Conservation (phyloP, 192 early-diverging fungal species). For the Funneliformis geosporum region DNA sequence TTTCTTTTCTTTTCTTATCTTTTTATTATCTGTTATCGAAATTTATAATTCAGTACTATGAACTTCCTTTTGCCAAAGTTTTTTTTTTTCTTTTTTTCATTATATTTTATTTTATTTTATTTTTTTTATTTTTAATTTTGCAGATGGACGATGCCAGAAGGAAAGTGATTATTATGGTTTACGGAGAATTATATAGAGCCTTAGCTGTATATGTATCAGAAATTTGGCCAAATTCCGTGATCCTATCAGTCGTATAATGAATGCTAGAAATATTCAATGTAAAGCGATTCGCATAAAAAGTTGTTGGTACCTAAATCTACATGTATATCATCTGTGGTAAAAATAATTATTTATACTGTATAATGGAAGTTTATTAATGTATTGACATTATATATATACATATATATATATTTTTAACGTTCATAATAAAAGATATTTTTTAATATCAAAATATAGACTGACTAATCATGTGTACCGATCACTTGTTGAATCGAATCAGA, state of each 20-base stretch:
- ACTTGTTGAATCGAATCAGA: no score
- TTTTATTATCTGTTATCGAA: neutral
- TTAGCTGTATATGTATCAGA: neutral
- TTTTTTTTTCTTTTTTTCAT: neutral
- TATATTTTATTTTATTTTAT: neutral
- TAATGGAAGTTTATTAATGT: no score
- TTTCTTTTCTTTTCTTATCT: neutral
- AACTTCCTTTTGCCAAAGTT: neutral
- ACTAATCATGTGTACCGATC: no score
- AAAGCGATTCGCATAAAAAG: no score
- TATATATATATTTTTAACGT: no score
- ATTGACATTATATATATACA: no score
- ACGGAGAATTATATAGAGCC: neutral
- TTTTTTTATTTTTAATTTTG: neutral
- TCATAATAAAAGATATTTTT: no score
- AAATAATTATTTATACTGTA: no score
- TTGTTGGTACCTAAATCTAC: no score
- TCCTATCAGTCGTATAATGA: neutral
- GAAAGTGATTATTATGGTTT: neutral
- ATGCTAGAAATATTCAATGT: no score
- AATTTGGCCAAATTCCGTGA: neutral
- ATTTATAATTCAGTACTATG: neutral
- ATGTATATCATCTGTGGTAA: no score
- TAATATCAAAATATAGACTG: no score
- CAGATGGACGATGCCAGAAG: neutral